Base-by-base conservation (phyloP, 2,329 filamentous ascomycete species). In the Venturia carpophila region DNA sequence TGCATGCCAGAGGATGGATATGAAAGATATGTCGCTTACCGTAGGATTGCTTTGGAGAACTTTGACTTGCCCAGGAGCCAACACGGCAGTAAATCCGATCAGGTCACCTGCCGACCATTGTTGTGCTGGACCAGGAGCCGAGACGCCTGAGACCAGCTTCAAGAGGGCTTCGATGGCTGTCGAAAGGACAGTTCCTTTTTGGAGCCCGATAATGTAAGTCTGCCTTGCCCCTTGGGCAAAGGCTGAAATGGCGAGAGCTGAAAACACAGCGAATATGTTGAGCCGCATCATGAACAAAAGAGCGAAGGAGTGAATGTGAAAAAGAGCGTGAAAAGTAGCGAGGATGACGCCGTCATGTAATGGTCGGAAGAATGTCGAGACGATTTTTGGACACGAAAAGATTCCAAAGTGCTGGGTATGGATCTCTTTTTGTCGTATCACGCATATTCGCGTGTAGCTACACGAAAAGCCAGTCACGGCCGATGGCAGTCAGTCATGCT, bases 51-150 rank as follows among this genome's bases (percentile, higher is more conserved):
- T 69, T 64, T 69, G 68, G 21, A 78, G 69, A 5, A 72, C 43
- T 9, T 70, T 64, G 15, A 75, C 68, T 34, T 75, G 67, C 17
- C 71, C 69, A 47, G 75, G 71, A 42, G 68, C 69, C 37, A 77
- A 69, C 49, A 75, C 71, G 62, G 73, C 74, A 42, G 75, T 71
- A 60, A 77, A 75, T 19, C 76, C 77, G 65, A 73, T 75, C 69
- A 75, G 78, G 27, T 66, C 69, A 49, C 72, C 76, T 61, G 52
- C 52, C 2, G 27, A 37, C 52, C 52, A 58, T n/a, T 58, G 52
- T 24, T 58, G 52, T 34, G 52, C 27, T 58, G 52, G 13, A 6
- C 30, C 9, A 37, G 52, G 52, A 9, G 30, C 30, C 7, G 52
- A 30, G 34, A 34, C 49, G 27, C 21, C 21, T 37, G 24, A n/a